Evolutionary conservation across 1,139 yeast species (phyloP).

Genomic region (Saccharomyces hybrid): DNA sequence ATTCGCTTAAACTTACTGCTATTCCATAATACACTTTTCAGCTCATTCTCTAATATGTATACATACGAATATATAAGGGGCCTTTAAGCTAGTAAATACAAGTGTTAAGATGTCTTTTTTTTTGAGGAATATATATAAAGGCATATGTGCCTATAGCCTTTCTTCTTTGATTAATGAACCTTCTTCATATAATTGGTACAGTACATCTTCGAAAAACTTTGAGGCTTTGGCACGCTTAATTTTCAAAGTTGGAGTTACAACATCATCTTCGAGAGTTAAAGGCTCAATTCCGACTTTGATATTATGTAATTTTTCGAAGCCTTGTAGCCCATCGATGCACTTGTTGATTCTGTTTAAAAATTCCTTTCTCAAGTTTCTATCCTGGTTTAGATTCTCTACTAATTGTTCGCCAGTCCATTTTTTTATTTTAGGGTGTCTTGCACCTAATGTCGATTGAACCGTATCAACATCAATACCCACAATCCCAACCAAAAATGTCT

Average conservation of each 20-base stretch:
- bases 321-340: conserved; percentile 31
- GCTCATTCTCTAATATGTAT: not conserved
- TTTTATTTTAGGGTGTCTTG: conserved; percentile 13
- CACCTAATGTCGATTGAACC: conserved; percentile 20
- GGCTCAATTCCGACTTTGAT: conserved; percentile 56
- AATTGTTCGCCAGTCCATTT: conserved; percentile 24
- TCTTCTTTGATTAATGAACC: conserved; percentile 37
- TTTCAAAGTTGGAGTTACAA: conserved; percentile 70
- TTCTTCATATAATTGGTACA: conserved; percentile 53
- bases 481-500: conserved; percentile 55
- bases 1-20: not conserved
- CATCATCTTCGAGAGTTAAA: conserved; percentile 52
- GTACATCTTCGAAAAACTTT: conserved; percentile 41
- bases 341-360: conserved; percentile 27
- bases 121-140: not conserved
- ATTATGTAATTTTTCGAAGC: conserved; percentile 62
- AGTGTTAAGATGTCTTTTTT: not conserved
- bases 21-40: not conserved
- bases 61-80: not conserved
- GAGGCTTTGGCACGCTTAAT: conserved; percentile 57
- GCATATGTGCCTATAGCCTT: conserved; percentile 12
- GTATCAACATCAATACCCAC: conserved; percentile 50
- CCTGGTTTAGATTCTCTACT: conserved; percentile 26
- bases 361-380: conserved; percentile 18
- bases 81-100: not conserved